phyloP scores from a whole-genome alignment of 2,329 filamentous ascomycete genomes.

The Penicillium sp. region DNA sequence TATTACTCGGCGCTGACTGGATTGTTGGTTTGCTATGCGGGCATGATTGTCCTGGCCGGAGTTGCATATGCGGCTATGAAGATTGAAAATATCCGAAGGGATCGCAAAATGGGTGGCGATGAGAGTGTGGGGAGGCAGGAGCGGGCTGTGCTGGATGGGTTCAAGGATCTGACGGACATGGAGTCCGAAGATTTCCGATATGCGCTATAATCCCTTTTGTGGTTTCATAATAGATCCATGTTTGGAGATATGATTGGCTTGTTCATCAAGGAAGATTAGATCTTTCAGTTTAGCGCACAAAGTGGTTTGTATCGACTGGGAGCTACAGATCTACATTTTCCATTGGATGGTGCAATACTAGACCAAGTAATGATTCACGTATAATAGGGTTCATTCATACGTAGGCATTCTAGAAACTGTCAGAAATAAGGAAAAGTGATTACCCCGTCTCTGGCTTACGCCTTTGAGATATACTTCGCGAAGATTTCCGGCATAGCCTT shows the following conservation, averaged over 20 bases:
- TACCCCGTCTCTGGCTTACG: constrained; percentile 30
- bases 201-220: constrained; percentile 30
- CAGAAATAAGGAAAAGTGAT: background rate
- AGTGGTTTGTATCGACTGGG: background rate
- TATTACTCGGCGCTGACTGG: constrained; percentile 53
- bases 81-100: constrained; percentile 32
- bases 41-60: constrained; percentile 42
- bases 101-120: constrained; percentile 12
- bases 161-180: constrained; percentile 44
- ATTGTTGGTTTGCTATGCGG: constrained; percentile 50
- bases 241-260: background rate
- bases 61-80: constrained; percentile 32
- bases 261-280: background rate
- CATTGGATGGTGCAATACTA: background rate
- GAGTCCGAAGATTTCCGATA: constrained; percentile 43
- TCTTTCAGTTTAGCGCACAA: background rate
- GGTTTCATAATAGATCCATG: background rate
- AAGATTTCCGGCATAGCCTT: constrained; percentile 73
- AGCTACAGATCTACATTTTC: background rate
- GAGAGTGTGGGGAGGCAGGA: constrained; percentile 12
- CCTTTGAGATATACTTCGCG: constrained; percentile 70
- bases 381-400: background rate
- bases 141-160: constrained; percentile 37
- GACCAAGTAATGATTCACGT: background rate
- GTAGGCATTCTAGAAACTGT: background rate